phyloP scores from a whole-genome alignment of 1,284 basidiomycete genomes.

The Pseudozyma pruni region DNA sequence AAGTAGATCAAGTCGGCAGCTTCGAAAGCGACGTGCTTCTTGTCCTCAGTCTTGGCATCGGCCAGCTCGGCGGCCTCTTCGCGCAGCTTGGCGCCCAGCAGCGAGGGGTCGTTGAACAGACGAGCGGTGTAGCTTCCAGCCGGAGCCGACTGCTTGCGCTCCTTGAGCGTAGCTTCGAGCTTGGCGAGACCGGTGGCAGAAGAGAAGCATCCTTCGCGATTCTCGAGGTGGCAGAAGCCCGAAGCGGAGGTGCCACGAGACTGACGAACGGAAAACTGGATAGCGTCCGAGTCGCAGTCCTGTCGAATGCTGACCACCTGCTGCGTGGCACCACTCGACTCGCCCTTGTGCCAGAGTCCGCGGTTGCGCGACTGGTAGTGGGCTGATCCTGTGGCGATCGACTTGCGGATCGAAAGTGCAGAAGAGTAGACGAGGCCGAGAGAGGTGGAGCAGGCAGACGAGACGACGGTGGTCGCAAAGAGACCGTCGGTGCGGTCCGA shows the following conservation, averaged over 20 bases:
- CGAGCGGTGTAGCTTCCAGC: constrained; percentile 91
- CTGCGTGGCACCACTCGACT: constrained; percentile 93
- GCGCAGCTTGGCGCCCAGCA: constrained; percentile 92
- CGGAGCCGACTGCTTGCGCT: constrained; percentile 80
- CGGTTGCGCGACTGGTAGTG: constrained; percentile 93
- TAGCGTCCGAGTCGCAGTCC: constrained; percentile 92
- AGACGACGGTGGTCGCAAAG: constrained; percentile 84
- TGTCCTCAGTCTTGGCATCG: constrained; percentile 80
- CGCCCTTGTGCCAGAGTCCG: constrained; percentile 96
- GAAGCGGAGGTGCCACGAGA: constrained; percentile 72
- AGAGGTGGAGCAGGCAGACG: constrained; percentile 73
- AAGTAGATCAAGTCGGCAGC: constrained; percentile 97
- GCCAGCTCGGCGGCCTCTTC: constrained; percentile 98
- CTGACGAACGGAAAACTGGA: constrained; percentile 92
- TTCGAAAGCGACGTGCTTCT: constrained; percentile 84
- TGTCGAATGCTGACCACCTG: constrained; percentile 82
- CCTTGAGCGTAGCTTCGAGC: constrained; percentile 82
- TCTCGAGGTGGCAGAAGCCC: constrained; percentile 90
- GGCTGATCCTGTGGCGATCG: constrained; percentile 87
- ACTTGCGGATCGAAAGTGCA: constrained; percentile 82
- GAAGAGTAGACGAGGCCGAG: constrained; percentile 99
- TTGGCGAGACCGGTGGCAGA: constrained; percentile 78
- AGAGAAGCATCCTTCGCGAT: constrained; percentile 78
- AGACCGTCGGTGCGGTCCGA: constrained; percentile 93
- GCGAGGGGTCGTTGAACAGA: constrained; percentile 82